Evolutionary conservation across 345 rosid species (phyloP).

Genomic region (Citropsis articulata): DNA sequence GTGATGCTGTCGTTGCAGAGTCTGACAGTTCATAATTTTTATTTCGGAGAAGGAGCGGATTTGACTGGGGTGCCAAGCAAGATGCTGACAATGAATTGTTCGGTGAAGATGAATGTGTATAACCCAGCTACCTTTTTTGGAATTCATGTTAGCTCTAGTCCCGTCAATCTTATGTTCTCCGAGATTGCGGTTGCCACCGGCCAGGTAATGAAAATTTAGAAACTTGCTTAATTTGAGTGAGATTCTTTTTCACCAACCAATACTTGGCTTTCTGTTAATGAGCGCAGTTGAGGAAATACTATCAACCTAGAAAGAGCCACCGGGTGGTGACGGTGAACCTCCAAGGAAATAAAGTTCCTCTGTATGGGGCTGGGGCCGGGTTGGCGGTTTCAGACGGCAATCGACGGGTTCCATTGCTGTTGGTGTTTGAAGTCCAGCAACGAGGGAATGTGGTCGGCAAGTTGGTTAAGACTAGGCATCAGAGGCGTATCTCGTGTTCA

Average conservation of each 20-base stretch:
- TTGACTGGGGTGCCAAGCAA: slow-evolving; percentile 73
- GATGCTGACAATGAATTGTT: slow-evolving; percentile 63
- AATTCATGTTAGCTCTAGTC: slow-evolving; percentile 64
- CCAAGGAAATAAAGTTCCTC: slow-evolving; percentile 53
- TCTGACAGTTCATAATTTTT: slow-evolving; percentile 54
- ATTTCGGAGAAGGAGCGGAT: slow-evolving; percentile 76
- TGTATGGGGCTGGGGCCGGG: slow-evolving; percentile 77
- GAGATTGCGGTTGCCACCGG: slow-evolving; percentile 63
- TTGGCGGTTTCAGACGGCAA: slow-evolving; percentile 38
- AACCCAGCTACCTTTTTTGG: slow-evolving; percentile 84
- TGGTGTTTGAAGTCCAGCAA: slow-evolving; percentile 58
- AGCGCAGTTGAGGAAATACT: slow-evolving; percentile 64
- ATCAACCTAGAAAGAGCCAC: slow-evolving; percentile 76
- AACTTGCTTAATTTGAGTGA: background rate
- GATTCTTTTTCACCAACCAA: background rate
- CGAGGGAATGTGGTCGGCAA: slow-evolving; percentile 79
- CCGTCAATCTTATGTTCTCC: slow-evolving; percentile 61
- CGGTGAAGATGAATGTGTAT: slow-evolving; percentile 54
- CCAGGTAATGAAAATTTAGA: slow-evolving; percentile 39
- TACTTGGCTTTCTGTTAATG: background rate
- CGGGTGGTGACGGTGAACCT: slow-evolving; percentile 42
- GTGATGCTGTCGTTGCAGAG: slow-evolving; percentile 33
- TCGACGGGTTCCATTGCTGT: slow-evolving; percentile 48
- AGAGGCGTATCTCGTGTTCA: slow-evolving; percentile 48
- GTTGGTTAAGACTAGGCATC: slow-evolving; percentile 60